These are phyloP conservation scores for Wickerhamiella bombiphila DNA, from an alignment of 805 yeast genomes.

Conservation along the genomic window DNA sequence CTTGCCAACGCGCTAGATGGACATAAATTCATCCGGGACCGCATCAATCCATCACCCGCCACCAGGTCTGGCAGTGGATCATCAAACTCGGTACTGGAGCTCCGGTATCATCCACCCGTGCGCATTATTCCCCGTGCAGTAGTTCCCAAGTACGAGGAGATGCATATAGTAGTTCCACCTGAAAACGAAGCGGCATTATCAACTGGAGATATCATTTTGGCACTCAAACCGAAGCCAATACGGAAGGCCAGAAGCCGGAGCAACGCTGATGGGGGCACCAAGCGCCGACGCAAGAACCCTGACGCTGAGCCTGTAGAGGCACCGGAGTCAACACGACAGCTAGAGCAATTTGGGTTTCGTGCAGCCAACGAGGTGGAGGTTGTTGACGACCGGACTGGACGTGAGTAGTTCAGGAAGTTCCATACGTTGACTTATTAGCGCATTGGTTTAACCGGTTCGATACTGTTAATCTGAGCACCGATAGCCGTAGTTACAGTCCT, in stretches of 20 bases:
- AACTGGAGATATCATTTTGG: conserved; percentile 12
- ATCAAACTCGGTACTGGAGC: conserved; percentile 29
- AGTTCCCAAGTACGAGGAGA: conserved; percentile 43
- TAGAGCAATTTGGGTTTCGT: conserved; percentile 1
- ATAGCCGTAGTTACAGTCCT: too few relatives aligned
- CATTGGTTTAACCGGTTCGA: too few relatives aligned
- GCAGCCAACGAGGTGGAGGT: neutral
- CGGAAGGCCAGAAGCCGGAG: neutral
- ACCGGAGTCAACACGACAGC: neutral
- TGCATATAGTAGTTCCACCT: conserved; percentile 49
- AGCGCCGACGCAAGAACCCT: neutral
- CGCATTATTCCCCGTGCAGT: conserved; percentile 51
- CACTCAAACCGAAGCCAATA: conserved; percentile 8
- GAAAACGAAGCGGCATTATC: conserved; percentile 37
- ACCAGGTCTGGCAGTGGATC: too few relatives aligned
- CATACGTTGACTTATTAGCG: too few relatives aligned
- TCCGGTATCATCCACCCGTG: conserved; percentile 36
- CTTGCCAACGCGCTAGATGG: conserved; percentile 76
- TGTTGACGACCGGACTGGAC: too few relatives aligned
- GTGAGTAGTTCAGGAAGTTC: too few relatives aligned
- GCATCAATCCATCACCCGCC: conserved; percentile 27
- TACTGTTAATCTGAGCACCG: too few relatives aligned
- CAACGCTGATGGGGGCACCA: neutral
- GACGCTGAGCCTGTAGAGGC: neutral
- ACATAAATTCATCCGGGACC: conserved; percentile 61